Evolutionary conservation across 257 asterid genomes (phyloP), one percentile per base, ranked within the genome.

Genomic region (Gentiana straminea): DNA sequence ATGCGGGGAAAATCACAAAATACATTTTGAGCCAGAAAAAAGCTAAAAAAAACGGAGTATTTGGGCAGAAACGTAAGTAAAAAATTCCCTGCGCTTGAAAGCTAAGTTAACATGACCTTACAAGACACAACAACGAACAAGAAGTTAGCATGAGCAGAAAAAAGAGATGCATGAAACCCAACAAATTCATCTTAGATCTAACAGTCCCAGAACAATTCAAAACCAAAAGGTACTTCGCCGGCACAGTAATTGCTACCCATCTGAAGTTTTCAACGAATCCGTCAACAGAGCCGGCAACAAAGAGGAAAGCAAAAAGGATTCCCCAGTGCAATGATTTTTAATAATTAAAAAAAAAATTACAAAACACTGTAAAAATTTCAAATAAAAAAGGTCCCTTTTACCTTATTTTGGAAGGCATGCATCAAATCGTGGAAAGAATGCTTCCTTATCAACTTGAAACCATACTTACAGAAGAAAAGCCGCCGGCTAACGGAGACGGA

Each of bases 341-440:
- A 24, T 24, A 24, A 24, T 24, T 0, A 1, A 6, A 12, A 33
- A 5, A 13, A 38, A 55, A 55, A 55, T 38, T 12, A 38, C n/a
- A 55, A 46, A 6, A 9, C 61, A 49, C 45, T 11, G 24, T 8
- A 9, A 57, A 36, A 57, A 57, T 15, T 37, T 36, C 2, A 2
- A 11, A 24, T 9, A 11, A 57, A 4, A 44, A 24, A 24, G 4
- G 15, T 9, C 41, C 38, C 51, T 50, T 43, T 43, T 57, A 57
- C 62, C 62, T 57, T 45, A 11, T 44, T 33, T 57, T 38, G 47
- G 34, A 51, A 34, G 44, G 34, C 39, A 45, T 38, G 33, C 52
- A 33, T 44, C 62, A 57, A 51, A 57, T 57, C 62, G 34, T 12
- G 62, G 47, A 33, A 43, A 41, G 24, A 39, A 10, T 57, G 61